Evolutionary conservation across 768 basidiomycete species (phyloP), one percentile per base, ranked within the genome.

Genomic region (Agrocybe praecox): DNA sequence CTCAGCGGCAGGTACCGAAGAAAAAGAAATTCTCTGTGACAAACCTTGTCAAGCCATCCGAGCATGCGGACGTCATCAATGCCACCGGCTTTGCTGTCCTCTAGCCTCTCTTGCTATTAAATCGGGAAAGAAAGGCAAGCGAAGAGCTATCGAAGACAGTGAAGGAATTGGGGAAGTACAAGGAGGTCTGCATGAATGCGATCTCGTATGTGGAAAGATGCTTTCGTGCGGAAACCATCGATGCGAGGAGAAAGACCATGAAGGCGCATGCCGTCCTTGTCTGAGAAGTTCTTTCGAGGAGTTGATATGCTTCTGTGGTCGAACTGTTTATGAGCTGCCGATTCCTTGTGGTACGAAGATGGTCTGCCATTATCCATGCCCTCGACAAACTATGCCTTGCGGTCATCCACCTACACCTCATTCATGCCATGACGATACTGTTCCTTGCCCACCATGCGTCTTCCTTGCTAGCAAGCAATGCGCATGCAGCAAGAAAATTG

Each of bases 211-310:
- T 59, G 87, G 85, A 14, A 91, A 88, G 67, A 63, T 78, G 62
- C 76, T 96, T 23, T 73, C 70, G 47, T 94, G 94, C 60, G 92
- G 92, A 0, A 83, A 88, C 48, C 94, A 96, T 67, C 75, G 70
- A 6, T 99, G 96, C 67, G 86, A 89, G 57, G 79, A 80, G 64
- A 76, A 78, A 36, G 96, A 98, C 67, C 96, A 99, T 70, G 83
- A 78, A 56, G 93, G 94, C 0, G 72, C 80, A 0, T 99, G 97
- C 68, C 86, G 83, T 0, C 80, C 87, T 19, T 99, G 97, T 72
- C 75, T 96, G 49, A 82, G 87, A 69, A 94, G 94, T 45, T 88
- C 89, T 1, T 99, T 96, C 63, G 95, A 98, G 42, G 97, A 99
- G 85, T 88, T 89, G 59, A 71, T 89, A 10, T 98, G 96, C 67